A percentile compares a stretch with the other conserved stretches of the same genome.
phyloP scores from a whole-genome alignment of 768 basidiomycete species.

The Xerocomus brunneocitrinus region DNA sequence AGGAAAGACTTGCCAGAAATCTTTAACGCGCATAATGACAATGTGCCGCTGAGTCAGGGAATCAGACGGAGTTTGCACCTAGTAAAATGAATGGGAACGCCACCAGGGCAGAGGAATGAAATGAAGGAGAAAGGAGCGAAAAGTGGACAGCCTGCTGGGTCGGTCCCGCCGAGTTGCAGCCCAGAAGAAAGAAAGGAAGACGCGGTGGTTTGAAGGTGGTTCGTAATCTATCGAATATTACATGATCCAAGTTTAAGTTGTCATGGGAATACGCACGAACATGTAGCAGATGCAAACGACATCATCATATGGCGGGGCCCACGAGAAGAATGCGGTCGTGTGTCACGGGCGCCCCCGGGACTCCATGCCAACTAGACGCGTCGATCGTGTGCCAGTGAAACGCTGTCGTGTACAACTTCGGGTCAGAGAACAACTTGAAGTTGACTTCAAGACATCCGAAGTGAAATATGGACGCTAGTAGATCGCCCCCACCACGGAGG shows the following conservation, averaged over 20 bases:
- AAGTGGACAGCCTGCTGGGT: conserved; percentile 20
- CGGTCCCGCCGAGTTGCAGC: conserved; percentile 32
- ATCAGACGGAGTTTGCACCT: background rate
- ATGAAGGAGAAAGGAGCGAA: conserved; percentile 1
- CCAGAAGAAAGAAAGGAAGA: conserved; percentile 22
- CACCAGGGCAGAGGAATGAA: conserved; percentile 39
- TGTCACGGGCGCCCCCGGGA: background rate
- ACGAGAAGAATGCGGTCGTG: background rate
- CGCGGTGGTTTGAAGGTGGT: background rate
- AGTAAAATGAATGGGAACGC: conserved; percentile 32
- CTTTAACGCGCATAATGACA: conserved; percentile 37
- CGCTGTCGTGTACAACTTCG: no score
- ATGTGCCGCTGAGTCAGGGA: background rate
- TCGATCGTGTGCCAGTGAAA: no score
- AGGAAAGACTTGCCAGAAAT: conserved; percentile 36
- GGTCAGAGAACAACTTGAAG: no score
- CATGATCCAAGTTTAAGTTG: background rate
- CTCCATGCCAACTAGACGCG: background rate
- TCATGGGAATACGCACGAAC: background rate
- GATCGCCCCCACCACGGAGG: no score
- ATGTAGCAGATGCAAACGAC: background rate
- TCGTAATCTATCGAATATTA: background rate
- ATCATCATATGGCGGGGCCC: background rate
- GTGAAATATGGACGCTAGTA: no score
- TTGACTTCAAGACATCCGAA: no score